Percentiles rank a stretch among this genome's conserved stretches.
phyloP scores from a whole-genome alignment of 2,329 filamentous ascomycete genomes.

The Diaporthe eres region DNA sequence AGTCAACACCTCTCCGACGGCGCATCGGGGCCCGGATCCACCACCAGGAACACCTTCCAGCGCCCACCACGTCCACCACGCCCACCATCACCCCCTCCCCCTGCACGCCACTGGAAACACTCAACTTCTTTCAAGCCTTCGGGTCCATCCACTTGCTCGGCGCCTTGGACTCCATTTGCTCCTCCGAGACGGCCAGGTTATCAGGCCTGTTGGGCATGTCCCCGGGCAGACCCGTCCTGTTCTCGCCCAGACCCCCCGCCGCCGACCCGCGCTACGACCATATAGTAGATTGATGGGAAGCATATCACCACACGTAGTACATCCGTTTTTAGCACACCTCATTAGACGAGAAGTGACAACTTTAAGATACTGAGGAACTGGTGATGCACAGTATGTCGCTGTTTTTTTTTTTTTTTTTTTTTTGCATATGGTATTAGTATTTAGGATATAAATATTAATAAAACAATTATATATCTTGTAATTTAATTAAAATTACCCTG shows the following conservation, averaged over 20 bases:
- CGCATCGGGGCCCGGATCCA: neutral
- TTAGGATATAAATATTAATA: too few species aligned
- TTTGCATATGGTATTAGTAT: too few species aligned
- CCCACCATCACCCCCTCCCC: too few species aligned
- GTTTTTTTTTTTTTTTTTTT: too few species aligned
- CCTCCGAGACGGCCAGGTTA: constrained; percentile 13
- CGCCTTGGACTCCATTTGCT: constrained; percentile 21
- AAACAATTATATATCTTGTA: too few species aligned
- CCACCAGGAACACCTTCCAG: neutral
- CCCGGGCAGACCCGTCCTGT: neutral
- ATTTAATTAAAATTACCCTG: too few species aligned
- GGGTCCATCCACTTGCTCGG: constrained; percentile 6
- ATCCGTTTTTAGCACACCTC: too few species aligned
- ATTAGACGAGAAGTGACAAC: too few species aligned
- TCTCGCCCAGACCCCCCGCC: neutral
- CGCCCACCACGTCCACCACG: neutral
- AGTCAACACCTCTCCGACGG: neutral
- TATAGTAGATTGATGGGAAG: too few species aligned
- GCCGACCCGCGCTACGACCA: neutral
- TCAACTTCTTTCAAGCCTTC: neutral
- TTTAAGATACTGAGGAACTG: too few species aligned
- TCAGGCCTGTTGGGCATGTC: constrained; percentile 15
- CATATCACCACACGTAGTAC: too few species aligned
- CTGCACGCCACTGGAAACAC: neutral
- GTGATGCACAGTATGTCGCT: too few species aligned